phyloP scores from a whole-genome alignment of 805 yeast species.

The Pichia heedii region DNA sequence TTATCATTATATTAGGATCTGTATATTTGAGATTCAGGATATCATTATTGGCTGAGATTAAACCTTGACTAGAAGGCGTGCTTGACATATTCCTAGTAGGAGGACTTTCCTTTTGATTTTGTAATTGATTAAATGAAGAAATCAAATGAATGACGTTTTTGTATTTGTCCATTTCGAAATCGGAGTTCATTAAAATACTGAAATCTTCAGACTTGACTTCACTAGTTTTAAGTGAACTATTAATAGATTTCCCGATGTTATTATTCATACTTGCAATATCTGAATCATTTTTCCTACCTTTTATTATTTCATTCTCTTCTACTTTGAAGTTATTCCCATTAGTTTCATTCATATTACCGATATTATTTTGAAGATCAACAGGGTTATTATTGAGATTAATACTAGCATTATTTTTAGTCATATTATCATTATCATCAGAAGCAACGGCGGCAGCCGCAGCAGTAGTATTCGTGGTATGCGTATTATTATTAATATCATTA shows the following conservation, averaged over 20 bases:
- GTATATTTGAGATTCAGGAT: too few species aligned
- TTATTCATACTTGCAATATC: neutral
- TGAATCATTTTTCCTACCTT: neutral
- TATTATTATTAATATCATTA: neutral
- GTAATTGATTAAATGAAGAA: neutral
- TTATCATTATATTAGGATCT: too few species aligned
- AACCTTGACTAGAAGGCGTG: neutral
- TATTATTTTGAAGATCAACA: neutral
- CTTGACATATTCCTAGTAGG: neutral
- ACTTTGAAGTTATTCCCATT: neutral
- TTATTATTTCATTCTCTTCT: neutral
- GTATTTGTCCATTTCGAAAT: conserved; percentile 2
- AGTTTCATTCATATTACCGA: neutral
- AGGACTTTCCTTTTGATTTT: neutral
- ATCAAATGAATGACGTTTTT: neutral
- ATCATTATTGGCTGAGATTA: neutral
- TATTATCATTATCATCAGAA: neutral
- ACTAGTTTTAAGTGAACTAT: neutral
- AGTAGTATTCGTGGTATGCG: too few species aligned
- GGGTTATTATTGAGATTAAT: neutral
- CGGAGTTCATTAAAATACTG: neutral
- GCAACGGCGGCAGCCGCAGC: too few species aligned
- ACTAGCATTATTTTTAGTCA: neutral
- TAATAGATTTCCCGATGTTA: neutral
- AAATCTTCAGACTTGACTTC: neutral